A percentile compares a stretch with the other conserved stretches of the same genome.
Evolutionary conservation across 495 filamentous ascomycete species (phyloP).

Genomic region (Penicillium goetzii): DNA sequence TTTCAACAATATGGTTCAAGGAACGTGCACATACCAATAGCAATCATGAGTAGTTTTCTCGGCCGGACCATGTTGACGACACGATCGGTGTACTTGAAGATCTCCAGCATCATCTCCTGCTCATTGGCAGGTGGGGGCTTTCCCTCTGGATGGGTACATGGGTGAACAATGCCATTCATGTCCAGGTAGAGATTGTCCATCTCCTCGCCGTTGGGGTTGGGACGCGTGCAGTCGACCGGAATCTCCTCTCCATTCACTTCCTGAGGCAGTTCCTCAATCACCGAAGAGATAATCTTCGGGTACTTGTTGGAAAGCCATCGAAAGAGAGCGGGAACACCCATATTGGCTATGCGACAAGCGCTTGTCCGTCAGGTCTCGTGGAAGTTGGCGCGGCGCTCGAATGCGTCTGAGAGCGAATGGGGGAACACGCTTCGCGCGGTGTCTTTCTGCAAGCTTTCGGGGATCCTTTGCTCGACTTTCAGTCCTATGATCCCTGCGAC

Average conservation of each 20-base stretch:
- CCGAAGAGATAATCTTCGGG: constrained; percentile 90
- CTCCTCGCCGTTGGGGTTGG: constrained; percentile 97
- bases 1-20: not conserved
- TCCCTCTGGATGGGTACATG: constrained; percentile 97
- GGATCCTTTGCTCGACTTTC: not conserved
- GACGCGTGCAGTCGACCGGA: constrained; percentile 78
- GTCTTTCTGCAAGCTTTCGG: not conserved
- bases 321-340: constrained; percentile 95
- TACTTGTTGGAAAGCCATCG: constrained; percentile 95
- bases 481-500: constrained; percentile 3
- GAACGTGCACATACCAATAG: constrained; percentile 73
- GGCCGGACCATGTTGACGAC: constrained; percentile 98
- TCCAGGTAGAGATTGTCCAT: constrained; percentile 98
- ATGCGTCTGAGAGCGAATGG: constrained; percentile 12
- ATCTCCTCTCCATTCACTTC: constrained; percentile 78
- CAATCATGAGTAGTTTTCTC: constrained; percentile 94
- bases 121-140: constrained; percentile 87
- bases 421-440: constrained; percentile 13
- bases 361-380: constrained; percentile 14
- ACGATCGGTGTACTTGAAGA: constrained; percentile 96
- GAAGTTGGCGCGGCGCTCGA: constrained; percentile 19
- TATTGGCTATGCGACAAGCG: constrained; percentile 49
- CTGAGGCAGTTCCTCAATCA: constrained; percentile 81
- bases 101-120: constrained; percentile 98
- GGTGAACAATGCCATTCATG: constrained; percentile 99